phyloP scores from a whole-genome alignment of 225 moss, liverwort and hornwort genomes.

The Ulota crispa region DNA sequence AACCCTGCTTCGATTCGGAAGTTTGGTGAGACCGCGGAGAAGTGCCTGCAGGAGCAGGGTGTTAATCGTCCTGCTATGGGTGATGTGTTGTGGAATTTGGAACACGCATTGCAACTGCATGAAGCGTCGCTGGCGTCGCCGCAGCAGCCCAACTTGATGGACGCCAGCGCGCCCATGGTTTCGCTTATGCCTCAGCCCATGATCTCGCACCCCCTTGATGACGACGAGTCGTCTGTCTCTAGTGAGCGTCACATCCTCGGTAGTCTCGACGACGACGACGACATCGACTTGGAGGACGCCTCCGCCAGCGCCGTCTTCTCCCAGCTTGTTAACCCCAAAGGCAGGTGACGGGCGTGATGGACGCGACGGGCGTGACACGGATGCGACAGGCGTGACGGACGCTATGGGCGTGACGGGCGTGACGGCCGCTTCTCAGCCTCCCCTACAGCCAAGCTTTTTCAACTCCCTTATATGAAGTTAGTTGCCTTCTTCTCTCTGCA shows the following conservation, averaged over 20 bases:
- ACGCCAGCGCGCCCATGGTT: conserved; percentile 60
- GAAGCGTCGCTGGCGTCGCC: conserved; percentile 43
- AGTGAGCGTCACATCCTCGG: conserved; percentile 59
- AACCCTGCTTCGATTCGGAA: conserved; percentile 67
- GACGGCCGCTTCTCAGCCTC: too few relatives aligned
- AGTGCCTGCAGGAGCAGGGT: conserved; percentile 86
- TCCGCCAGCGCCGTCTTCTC: conserved; percentile 91
- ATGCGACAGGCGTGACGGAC: neutral
- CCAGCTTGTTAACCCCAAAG: conserved; percentile 86
- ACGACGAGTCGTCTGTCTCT: conserved; percentile 66
- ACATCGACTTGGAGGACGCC: conserved; percentile 68
- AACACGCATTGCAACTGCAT: conserved; percentile 82
- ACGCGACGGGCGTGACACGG: conserved; percentile 38
- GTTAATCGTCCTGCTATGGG: conserved; percentile 90
- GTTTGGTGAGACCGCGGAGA: conserved; percentile 94
- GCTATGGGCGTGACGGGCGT: neutral
- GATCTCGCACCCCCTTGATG: conserved; percentile 43
- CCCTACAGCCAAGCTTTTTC: neutral
- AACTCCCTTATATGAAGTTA: neutral
- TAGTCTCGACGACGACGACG: conserved; percentile 37
- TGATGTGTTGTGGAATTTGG: conserved; percentile 93
- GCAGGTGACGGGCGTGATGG: conserved; percentile 57
- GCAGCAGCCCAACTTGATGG: conserved; percentile 74
- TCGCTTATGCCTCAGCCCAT: conserved; percentile 51
- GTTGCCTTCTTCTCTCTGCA: neutral